Base-by-base conservation (phyloP, 139 green algal genomes). In the Coelastrella sp. region DNA sequence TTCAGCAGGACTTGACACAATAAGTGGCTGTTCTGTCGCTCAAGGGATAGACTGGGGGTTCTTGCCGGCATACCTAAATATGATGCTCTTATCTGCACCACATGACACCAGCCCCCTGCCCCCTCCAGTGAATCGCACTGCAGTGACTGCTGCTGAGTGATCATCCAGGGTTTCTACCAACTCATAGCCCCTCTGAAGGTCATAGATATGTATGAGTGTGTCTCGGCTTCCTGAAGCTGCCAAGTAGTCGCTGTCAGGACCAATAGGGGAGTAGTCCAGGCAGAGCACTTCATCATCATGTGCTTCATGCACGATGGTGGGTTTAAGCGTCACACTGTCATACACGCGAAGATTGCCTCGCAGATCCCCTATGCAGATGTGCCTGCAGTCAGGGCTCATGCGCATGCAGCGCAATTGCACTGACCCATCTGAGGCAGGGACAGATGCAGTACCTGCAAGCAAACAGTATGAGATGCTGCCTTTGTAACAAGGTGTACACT, bases 111-210 rank as follows among this genome's bases (percentile, higher is more conserved):
- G 84, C 2, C 86, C 71, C 5, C 40, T 77, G 73, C 88, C 88
- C 8, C 67, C 75, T 2, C 34, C 23, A 13, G 62, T 82, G 48
- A 94, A 94, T 3, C 88, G 75, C 74, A 93, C 82, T 5, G 84
- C 85, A 17, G 91, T 94, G 5, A 94, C 88, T 0, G 88, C 66
- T n/a, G 51, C 87, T 11, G 13, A n/a, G 74, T 94, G 91, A 23
- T 90, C 86, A n/a, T 93, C 89, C 78, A 91, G 77, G 4, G 91
- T 94, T n/a, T 88, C 87, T 15, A 91, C 69, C 63, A 92, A 85
- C 38, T 77, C 40, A 45, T 91, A 94, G 30, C 57, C 81, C 0
- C 30, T 27, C 4, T 53, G 40, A 35, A 51, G 84, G 69, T 93
- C 89, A 79, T 83, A 94, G 34, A 94, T 48, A 63, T 94, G 91